Evolutionary conservation across 2,329 filamentous ascomycete genomes (phyloP), one percentile per base, ranked within the genome.

Genomic region (Dactylonectria macrodidyma): DNA sequence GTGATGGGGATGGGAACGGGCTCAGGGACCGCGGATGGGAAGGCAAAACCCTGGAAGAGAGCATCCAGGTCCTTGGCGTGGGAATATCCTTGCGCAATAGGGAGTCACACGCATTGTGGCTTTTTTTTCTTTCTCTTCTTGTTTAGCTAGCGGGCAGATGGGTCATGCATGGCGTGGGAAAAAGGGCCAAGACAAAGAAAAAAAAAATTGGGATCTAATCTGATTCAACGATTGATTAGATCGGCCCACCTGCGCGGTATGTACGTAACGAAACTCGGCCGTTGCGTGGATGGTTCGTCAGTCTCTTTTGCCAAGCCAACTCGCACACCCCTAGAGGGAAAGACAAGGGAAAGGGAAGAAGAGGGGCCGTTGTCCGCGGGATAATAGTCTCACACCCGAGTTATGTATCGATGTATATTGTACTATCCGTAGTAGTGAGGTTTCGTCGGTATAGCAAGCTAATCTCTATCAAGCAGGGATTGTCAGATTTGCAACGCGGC

Each of bases 141-240:
- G 19, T 19, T 19, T 19, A 19, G 19, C 19, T 19, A 19, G 19
- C 19, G 19, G 26, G 26, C 26, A 30, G 26, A 30, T 19, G 19
- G 19, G 19, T 19, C 26, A 30, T 4, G 26, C 26, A 30, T 30
- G 26, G 26, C 26, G 26, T 30, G 26, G 26, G 26, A 30, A 30
- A 30, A 30, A 19, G 19, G 26, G 26, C 26, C 26, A 30, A 30
- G 26, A 30, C 26, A 4, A 30, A 30, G 7, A 4, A 4, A 7
- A 30, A 30, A 30, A 61, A 47, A 22, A 62, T 72, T 66, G 59
- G 59, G 52, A 73, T 73, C 71, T 73, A 70, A 73, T 73, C 71
- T 69, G 71, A 73, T 73, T 64, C 65, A 70, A 62, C 34, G 62
- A 52, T 52, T 52, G 71, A 72, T 73, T 59, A 73, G 71, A 73